Evolutionary conservation across 176 grass and related monocot genomes (phyloP).

Genomic region (Calamus simplicifolius): DNA sequence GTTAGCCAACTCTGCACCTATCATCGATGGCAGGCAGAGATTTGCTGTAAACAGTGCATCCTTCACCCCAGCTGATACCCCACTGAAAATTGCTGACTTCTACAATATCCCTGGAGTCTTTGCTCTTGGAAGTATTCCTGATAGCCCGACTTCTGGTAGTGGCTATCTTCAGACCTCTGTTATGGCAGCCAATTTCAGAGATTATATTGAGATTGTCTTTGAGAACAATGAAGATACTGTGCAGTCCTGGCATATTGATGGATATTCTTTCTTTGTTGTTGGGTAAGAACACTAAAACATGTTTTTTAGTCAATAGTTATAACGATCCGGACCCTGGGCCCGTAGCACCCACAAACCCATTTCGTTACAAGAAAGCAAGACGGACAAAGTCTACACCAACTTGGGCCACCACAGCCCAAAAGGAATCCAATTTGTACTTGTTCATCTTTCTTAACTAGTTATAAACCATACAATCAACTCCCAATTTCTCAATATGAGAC

Average conservation of each 20-base stretch:
- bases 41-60: constrained; percentile 80
- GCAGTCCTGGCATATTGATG: constrained; percentile 88
- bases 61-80: constrained; percentile 50
- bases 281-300: no score
- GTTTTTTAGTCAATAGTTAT: no score
- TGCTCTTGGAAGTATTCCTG: constrained; percentile 45
- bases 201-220: constrained; percentile 73
- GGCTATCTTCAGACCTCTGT: constrained; percentile 62
- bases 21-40: constrained; percentile 68
- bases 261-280: no score
- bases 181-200: constrained; percentile 63
- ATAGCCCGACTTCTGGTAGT: constrained; percentile 27
- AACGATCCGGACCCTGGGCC: no score
- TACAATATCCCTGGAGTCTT: constrained; percentile 84
- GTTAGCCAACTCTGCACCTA: constrained; percentile 63
- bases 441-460: no score
- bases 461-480: no score
- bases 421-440: no score
- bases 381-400: no score
- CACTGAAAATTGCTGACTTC: constrained; percentile 85
- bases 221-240: constrained; percentile 69
- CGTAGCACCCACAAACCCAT: no score
- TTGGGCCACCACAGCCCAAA: no score
- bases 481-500: no score
- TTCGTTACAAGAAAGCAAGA: no score